phyloP scores from a whole-genome alignment of 306 rosid genomes.

The Glycine latifolia region DNA sequence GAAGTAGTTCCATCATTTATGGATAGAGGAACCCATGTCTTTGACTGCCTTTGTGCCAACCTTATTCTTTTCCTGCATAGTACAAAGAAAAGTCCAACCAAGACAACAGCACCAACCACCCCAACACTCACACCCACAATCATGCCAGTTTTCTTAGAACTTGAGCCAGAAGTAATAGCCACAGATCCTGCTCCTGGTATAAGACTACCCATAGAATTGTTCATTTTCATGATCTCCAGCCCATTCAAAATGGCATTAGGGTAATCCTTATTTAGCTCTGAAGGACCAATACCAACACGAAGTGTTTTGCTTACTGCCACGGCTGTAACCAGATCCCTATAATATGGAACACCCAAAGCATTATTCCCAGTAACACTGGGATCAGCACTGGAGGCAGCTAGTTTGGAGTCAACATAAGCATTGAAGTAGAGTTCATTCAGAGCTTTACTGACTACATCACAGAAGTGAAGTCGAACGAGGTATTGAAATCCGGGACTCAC shows the following conservation, averaged over 20 bases:
- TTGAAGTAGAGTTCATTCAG: constrained; percentile 75
- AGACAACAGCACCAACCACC: constrained; percentile 52
- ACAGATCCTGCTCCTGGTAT: constrained; percentile 39
- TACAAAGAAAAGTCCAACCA: constrained; percentile 57
- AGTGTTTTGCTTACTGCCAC: constrained; percentile 47
- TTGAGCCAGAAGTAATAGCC: constrained; percentile 48
- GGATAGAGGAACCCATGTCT: constrained; percentile 78
- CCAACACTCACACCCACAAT: constrained; percentile 73
- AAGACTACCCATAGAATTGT: constrained; percentile 75
- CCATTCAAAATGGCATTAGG: constrained; percentile 92
- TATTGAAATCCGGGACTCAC: constrained; percentile 78
- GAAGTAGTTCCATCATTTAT: constrained; percentile 64
- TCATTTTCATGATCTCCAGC: constrained; percentile 91
- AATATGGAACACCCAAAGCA: constrained; percentile 60
- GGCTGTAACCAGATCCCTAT: constrained; percentile 63
- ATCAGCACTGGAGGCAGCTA: constrained; percentile 60
- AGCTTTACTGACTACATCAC: constrained; percentile 69
- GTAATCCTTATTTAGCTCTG: constrained; percentile 8
- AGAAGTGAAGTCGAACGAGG: constrained; percentile 85
- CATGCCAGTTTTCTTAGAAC: constrained; percentile 61
- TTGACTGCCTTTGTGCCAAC: constrained; percentile 63
- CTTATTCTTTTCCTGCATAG: constrained; percentile 62
- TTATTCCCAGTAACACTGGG: constrained; percentile 36
- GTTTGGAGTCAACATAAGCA: constrained; percentile 64
- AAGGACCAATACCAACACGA: constrained; percentile 75